Percentiles rank a stretch among this genome's conserved stretches.
phyloP scores from a whole-genome alignment of 257 asterid genomes.

The Solanum arcanum region DNA sequence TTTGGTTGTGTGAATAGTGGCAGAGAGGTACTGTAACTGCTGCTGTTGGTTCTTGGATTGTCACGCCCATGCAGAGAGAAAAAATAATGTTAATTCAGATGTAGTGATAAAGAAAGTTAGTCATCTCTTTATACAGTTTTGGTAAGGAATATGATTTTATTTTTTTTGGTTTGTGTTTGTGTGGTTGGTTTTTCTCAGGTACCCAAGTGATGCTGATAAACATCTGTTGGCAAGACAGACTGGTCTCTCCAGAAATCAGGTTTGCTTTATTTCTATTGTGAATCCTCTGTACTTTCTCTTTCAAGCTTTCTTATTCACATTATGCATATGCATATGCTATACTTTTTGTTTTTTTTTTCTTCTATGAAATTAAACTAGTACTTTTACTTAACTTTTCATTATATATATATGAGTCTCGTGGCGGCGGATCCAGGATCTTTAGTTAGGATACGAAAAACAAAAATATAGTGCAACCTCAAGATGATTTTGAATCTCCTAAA shows the following conservation, averaged over 20 bases:
- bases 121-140: conserved; percentile 27
- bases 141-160: conserved; percentile 36
- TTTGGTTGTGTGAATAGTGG: conserved; percentile 18
- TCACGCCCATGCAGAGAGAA: conserved; percentile 40
- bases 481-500: too few species aligned
- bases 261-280: not conserved
- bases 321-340: not conserved
- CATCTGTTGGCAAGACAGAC: conserved; percentile 98
- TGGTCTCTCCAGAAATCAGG: conserved; percentile 97
- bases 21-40: conserved; percentile 10
- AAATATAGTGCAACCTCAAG: not conserved
- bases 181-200: conserved; percentile 54
- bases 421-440: too few species aligned
- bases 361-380: not conserved
- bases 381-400: not conserved
- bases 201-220: conserved; percentile 99
- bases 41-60: conserved; percentile 34
- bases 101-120: conserved; percentile 21
- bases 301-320: not conserved
- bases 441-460: too few species aligned
- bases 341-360: not conserved
- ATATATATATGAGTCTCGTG: too few species aligned
- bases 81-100: not conserved
- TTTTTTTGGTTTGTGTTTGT: conserved; percentile 25
- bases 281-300: not conserved